A percentile compares a stretch with the other conserved stretches of the same genome.
Conservation (phyloP, 2,329 filamentous ascomycete genomes). For the Truncatella angustata region DNA sequence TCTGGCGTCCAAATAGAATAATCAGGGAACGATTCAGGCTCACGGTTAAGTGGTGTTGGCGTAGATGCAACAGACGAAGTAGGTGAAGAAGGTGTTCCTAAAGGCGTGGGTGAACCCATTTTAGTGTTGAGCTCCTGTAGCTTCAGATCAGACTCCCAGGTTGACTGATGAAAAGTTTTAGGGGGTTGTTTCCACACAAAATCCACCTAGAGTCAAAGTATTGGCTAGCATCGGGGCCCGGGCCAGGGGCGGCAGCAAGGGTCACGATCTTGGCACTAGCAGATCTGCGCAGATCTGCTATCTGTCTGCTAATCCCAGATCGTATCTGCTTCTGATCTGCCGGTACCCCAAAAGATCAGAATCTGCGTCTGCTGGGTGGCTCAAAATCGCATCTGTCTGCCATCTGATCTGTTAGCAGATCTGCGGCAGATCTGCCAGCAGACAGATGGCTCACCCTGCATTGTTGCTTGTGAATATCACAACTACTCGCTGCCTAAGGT, state of each 20-base stretch:
- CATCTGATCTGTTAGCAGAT: not conserved
- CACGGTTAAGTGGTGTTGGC: too few relatives aligned
- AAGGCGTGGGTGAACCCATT: too few relatives aligned
- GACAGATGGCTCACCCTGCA: constrained; percentile 1
- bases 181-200: not conserved
- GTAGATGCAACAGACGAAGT: too few relatives aligned
- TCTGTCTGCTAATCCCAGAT: not conserved
- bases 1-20: too few relatives aligned
- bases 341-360: not conserved
- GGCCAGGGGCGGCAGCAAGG: not conserved
- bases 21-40: too few relatives aligned
- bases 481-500: constrained; percentile 14
- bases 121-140: not conserved
- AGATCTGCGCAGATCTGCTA: not conserved
- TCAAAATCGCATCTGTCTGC: not conserved
- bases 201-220: not conserved
- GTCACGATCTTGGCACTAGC: not conserved
- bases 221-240: not conserved
- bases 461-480: constrained; percentile 9
- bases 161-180: not conserved
- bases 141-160: not conserved
- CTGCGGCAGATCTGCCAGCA: not conserved
- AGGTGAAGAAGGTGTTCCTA: too few relatives aligned
- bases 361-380: not conserved
- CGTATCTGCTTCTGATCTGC: not conserved